Evolutionary conservation across 192 early-diverging fungal genomes (phyloP), one percentile per base, ranked within the genome.

Genomic region (Podila verticillata): DNA sequence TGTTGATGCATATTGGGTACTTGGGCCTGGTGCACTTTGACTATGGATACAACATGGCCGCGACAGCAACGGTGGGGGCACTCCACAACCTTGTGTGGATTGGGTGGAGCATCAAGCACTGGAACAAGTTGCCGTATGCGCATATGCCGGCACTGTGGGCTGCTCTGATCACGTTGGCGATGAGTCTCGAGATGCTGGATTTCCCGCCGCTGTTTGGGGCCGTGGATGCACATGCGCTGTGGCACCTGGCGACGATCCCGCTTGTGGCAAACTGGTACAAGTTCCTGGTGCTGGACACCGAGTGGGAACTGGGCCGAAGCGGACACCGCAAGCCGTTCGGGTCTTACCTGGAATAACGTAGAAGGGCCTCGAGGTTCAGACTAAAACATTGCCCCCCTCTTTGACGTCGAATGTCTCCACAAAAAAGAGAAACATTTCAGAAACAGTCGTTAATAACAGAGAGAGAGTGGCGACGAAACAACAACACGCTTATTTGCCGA

Each of bases 31-130:
- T 89, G 44, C 77, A 78, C 24, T 98, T 99, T 75, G 95, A 99
- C 73, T 99, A 99, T 83, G 87, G 87, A 0, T 98, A 97, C 84
- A 99, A 99, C 81, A 98, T 98, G 89, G 69, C 84, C 17, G 97
- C 96, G 10, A 94, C 93, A 29, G 88, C 94, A 4, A 70, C 81
- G 0, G 87, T 97, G n/a, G 97, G 95, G 2, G 61, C 91, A 7
- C 48, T 90, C 15, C 87, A 91, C 70, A 95, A 95, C 72, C 13
- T 89, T 15, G 69, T 90, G 0, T 98, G 97, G 98, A 51, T 97
- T 10, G 68, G 70, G 3, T 97, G 95, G 89, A 87, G 90, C 0
- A 61, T 85, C 29, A 22, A 28, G 10, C 72, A 88, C 28, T 87
- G 89, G 85, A 28, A 77, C 9, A 82, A 78, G 44, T 77, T 85